Evolutionary conservation across 192 early-diverging fungal genomes (phyloP).

Genomic region (Ramicandelaber brevisporus): DNA sequence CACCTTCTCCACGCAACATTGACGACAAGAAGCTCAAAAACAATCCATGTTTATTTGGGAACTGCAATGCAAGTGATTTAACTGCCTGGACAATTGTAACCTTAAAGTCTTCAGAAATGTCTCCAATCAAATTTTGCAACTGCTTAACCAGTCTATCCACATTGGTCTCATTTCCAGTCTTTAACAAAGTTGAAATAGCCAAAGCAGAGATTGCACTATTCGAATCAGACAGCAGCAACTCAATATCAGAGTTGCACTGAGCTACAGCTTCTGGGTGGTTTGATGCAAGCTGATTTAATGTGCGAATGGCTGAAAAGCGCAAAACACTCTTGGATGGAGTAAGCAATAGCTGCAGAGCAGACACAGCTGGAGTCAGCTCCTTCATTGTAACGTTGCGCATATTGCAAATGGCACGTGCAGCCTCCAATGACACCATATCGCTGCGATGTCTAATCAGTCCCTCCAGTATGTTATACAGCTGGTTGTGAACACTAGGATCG

Average conservation of each 20-base stretch:
- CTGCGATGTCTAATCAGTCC: constrained; percentile 80
- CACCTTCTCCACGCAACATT: constrained; percentile 89
- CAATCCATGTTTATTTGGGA: constrained; percentile 77
- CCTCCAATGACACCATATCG: constrained; percentile 96
- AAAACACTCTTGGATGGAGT: constrained; percentile 78
- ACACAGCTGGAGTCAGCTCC: constrained; percentile 81
- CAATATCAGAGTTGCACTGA: constrained; percentile 96
- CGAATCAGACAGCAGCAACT: constrained; percentile 83
- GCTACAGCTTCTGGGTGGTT: constrained; percentile 72
- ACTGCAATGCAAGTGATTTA: constrained; percentile 86
- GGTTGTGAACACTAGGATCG: constrained; percentile 25
- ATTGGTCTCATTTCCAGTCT: constrained; percentile 94
- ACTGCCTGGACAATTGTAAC: constrained; percentile 97
- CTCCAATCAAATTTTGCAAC: constrained; percentile 90
- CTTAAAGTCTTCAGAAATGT: constrained; percentile 98
- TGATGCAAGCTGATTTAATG: constrained; percentile 77
- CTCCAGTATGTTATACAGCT: constrained; percentile 64
- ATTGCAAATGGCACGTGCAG: constrained; percentile 87
- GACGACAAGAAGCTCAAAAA: constrained; percentile 85
- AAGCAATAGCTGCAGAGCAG: constrained; percentile 77
- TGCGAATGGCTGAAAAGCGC: constrained; percentile 92
- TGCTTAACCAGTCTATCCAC: constrained; percentile 99
- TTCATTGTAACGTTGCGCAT: constrained; percentile 56
- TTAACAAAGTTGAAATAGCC: constrained; percentile 93
- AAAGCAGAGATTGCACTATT: constrained; percentile 95